Evolutionary conservation across 768 basidiomycete genomes (phyloP), one percentile per base, ranked within the genome.

Genomic region (Suillus subalutaceus): DNA sequence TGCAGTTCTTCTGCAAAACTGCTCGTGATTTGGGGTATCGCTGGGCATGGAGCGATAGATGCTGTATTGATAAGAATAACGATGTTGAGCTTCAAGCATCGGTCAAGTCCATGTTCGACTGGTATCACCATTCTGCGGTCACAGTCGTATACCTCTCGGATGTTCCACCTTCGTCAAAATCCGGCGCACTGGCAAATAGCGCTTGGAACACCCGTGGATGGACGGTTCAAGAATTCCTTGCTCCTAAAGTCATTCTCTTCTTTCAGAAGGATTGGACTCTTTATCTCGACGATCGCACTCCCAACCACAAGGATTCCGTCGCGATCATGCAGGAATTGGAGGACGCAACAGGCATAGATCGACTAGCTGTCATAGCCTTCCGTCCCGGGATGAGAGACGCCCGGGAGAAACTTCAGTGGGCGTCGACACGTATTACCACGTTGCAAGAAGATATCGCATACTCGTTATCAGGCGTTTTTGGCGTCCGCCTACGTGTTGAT

Each of bases 211-310:
- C 56, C 1, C 48, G 66, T 0, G 66, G 66, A 46, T 64, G 63
- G 66, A 64, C 63, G 1, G 15, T 56, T 15, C 63, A 64, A 56
- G 63, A 64, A 43, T 55, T 64, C 16, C 53, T 67, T 5, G 66
- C 63, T 7, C 66, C 66, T 1, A 26, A 60, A 4, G 26, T 37
- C 6, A 18, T 67, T 52, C 23, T 52, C 6, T 52, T 46, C 2
- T 46, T 10, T n/a, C 46, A n/a, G 20, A 10, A n/a, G 4, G 46
- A 46, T 46, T 46, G 46, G 46, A n/a, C 46, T 2, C 20, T n/a
- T 10, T 46, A 46, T 46, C 10, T n/a, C 10, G 46, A 4, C 10
- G 50, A 52, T 52, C 50, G 26, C 50, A 10, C 50, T 52, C 26
- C 13, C 26, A 52, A 52, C 13, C 50, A 52, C 23, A 52, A 52